Evolutionary conservation across 192 early-diverging fungal genomes (phyloP).

Genomic region (Linnemannia hyalina): DNA sequence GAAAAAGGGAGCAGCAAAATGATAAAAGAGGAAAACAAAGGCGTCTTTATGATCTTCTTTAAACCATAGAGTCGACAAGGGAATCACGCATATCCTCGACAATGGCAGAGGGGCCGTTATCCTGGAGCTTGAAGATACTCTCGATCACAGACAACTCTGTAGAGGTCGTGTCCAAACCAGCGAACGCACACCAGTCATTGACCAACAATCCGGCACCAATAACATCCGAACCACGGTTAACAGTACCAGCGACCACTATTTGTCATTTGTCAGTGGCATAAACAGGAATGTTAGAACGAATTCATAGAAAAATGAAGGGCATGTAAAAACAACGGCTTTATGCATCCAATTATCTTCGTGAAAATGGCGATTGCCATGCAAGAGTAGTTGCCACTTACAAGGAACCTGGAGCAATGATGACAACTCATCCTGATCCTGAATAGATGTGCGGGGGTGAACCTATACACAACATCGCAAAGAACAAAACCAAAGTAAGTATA

Average conservation of each 20-base stretch:
- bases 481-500: not conserved
- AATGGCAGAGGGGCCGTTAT: conserved; percentile 89
- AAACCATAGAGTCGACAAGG: conserved; percentile 88
- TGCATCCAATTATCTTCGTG: conserved; percentile 72
- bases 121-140: conserved; percentile 97
- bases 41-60: conserved; percentile 38
- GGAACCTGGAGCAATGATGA: conserved; percentile 97
- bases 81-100: conserved; percentile 95
- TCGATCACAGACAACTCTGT: conserved; percentile 98
- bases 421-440: conserved; percentile 98
- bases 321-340: conserved; percentile 9
- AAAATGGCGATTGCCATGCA: conserved; percentile 74
- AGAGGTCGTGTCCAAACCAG: conserved; percentile 94
- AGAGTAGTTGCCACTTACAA: conserved; percentile 58
- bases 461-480: conserved; percentile 10
- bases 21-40: conserved; percentile 2
- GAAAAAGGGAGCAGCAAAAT: not conserved
- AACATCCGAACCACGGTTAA: conserved; percentile 98
- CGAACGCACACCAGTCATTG: conserved; percentile 99
- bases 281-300: not conserved
- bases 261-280: not conserved
- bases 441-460: conserved; percentile 91
- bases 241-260: conserved; percentile 85
- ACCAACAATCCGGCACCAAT: conserved; percentile 98
- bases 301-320: not conserved